A percentile compares a stretch with the other conserved stretches of the same genome.
Evolutionary conservation across 164 flowering plant genomes (phyloP).

Genomic region (Magnolia kwangsiensis): DNA sequence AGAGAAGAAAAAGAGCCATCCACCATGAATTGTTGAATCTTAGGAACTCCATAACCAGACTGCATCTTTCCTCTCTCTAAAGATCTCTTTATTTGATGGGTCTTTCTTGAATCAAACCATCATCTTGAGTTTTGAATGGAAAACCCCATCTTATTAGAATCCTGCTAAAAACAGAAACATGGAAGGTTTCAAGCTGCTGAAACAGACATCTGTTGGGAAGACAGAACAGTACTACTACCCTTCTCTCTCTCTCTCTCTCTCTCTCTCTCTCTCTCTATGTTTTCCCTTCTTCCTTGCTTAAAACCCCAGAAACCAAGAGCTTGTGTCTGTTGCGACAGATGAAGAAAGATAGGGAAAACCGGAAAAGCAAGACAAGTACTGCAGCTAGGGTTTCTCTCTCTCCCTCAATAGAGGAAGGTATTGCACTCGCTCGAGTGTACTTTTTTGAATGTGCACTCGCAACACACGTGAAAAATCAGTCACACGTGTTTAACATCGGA

Average conservation of each 20-base stretch:
- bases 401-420: not conserved
- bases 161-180: not conserved
- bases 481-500: too few relatives aligned
- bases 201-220: not conserved
- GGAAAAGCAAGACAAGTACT: not conserved
- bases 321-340: not conserved
- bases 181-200: not conserved
- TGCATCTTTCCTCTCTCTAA: slow-evolving; percentile 21
- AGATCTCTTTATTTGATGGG: not conserved
- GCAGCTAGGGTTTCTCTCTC: not conserved
- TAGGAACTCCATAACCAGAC: slow-evolving; percentile 21
- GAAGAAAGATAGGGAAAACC: not conserved
- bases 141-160: not conserved
- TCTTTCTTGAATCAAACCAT: not conserved
- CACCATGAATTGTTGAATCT: slow-evolving; percentile 24
- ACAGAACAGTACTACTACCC: not conserved
- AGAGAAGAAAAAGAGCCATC: slow-evolving; percentile 18
- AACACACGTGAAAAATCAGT: too few relatives aligned
- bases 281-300: not conserved
- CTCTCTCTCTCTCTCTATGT: not conserved
- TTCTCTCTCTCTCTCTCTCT: not conserved
- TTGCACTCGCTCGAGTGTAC: too few relatives aligned
- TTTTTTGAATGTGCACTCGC: too few relatives aligned
- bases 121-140: not conserved
- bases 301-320: not conserved